Base-by-base conservation (phyloP, 306 rosid species). In the Echinosophora koreensis region DNA sequence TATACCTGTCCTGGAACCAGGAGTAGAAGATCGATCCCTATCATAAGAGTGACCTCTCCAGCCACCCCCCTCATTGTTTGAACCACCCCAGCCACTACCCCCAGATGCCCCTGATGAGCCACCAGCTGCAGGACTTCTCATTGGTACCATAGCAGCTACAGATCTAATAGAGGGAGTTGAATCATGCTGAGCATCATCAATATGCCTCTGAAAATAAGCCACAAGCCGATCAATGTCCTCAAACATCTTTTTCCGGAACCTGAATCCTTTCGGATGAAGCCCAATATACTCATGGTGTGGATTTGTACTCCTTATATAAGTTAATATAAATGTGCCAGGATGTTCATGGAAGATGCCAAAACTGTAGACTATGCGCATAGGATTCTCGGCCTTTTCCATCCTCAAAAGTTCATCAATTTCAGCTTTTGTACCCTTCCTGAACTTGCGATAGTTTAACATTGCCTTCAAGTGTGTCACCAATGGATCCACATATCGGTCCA, bases 221-320 rank as follows among this genome's bases (percentile, higher is more conserved):
- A 95, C 97, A 66, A 95, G 97, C 78, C 99, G 81, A 82, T 95
- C 99, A 76, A 95, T 89, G 87, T 91, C 91, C 84, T 95, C 98
- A 76, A 92, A 95, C 97, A 89, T 92, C 81, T 90, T 92, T 86
- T 95, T 95, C 69, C 99, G 87, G 76, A 90, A 95, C 84, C 92
- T 95, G 87, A 95, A 95, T 59, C 99, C 99, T 82, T 92, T 95
- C 1, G 99, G 99, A 84, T 92, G 91, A 77, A 95, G 90, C n/a
- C 99, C 97, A 84, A 95, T 86, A 72, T 95, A 95, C 83, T 95
- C 99, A 50, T 95, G 98, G 87, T 95, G 99, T 14, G 99, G 98
- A 85, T 92, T 95, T 58, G 96, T 83, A 71, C 99, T 92, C 71
- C 99, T 86, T 80, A 95, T 87, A 52, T 84, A 95, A 52, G 96